A percentile compares a stretch with the other conserved stretches of the same genome.
These are phyloP conservation scores for Wakefieldia striispora DNA, from an alignment of 768 basidiomycete genomes.

Conservation along the genomic window DNA sequence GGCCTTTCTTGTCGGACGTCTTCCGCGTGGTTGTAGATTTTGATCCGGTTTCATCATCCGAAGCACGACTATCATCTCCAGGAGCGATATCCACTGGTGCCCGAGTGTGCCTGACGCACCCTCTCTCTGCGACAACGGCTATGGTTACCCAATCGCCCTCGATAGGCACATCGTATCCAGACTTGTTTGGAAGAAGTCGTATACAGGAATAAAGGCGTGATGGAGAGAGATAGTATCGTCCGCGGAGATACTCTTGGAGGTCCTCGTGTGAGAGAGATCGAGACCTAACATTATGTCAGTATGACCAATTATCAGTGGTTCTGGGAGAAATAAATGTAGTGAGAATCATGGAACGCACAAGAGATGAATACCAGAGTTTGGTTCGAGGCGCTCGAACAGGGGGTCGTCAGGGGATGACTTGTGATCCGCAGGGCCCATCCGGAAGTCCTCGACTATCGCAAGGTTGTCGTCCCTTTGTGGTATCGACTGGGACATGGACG, in stretches of 20 bases:
- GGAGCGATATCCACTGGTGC: conserved; percentile 57
- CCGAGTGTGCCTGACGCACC: conserved; percentile 69
- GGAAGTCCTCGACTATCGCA: conserved; percentile 71
- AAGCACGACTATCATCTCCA: conserved; percentile 42
- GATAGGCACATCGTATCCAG: conserved; percentile 89
- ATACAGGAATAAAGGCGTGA: conserved; percentile 87
- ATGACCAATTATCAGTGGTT: not conserved
- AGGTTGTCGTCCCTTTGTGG: conserved; percentile 56
- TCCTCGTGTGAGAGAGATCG: conserved; percentile 73
- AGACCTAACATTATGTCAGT: conserved; percentile 47
- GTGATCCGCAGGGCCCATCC: conserved; percentile 77
- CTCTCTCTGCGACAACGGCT: conserved; percentile 90
- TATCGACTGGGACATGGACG: conserved; percentile 4
- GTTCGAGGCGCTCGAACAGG: conserved; percentile 75
- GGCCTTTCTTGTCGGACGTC: conserved; percentile 15
- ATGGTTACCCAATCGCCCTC: conserved; percentile 95
- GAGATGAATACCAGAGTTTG: conserved; percentile 86
- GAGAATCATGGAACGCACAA: conserved; percentile 50
- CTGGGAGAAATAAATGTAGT: not conserved
- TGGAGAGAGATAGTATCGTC: conserved; percentile 85
- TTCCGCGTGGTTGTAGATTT: conserved; percentile 6
- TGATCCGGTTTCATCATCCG: conserved; percentile 26
- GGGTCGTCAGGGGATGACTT: conserved; percentile 71
- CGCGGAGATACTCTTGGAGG: conserved; percentile 75
- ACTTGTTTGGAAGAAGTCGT: conserved; percentile 71